Base-by-base conservation (phyloP, 1,284 basidiomycete genomes). In the Naganishia liquefaciens region DNA sequence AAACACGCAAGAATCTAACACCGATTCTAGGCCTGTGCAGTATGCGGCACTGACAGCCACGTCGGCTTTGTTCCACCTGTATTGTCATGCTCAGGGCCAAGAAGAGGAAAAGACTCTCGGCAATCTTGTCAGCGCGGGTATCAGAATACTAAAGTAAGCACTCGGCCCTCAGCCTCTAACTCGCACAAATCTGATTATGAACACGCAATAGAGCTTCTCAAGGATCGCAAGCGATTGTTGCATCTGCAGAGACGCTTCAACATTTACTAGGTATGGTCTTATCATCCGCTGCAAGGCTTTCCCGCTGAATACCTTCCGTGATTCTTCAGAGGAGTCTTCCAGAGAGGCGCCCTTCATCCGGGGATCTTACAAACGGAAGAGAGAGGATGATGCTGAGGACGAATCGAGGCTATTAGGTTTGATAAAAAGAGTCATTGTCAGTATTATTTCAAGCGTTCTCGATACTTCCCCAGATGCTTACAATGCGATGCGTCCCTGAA, bases 11-110 rank as follows among this genome's bases (percentile, higher is more conserved):
- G 13, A 39, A 28, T 19, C 23, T 27, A 23, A 28, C 5, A 23
- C 40, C n/a, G 13, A 23, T 25, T 43, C 2, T 43, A 54, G 53
- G 53, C 53, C 53, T 17, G 17, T 54, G 23, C 53, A 54, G 25
- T 54, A 54, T 43, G 53, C 53, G 23, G 53, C 53, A 25, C 23
- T 54, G 21, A 54, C 53, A 21, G 53, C 53, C 9, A 54, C 53
- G 28, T 54, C 53, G 21, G 53, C 53, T 0, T 43, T 54, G 21
- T 54, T 54, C 37, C 53, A 54, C 40, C 37, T 54, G 7, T 54
- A 43, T 25, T 54, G 53, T 15, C 53, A 54, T 15, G 53, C 53
- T 7, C 42, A 40, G 25, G 53, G 53, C 27, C 40, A 43, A 19
- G 53, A 54, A 27, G 53, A 54, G 27, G 37, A 54, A 21, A 15